A percentile compares a stretch with the other conserved stretches of the same genome.
Evolutionary conservation across 1,284 basidiomycete species (phyloP).

Genomic region (Naganishia sp.): DNA sequence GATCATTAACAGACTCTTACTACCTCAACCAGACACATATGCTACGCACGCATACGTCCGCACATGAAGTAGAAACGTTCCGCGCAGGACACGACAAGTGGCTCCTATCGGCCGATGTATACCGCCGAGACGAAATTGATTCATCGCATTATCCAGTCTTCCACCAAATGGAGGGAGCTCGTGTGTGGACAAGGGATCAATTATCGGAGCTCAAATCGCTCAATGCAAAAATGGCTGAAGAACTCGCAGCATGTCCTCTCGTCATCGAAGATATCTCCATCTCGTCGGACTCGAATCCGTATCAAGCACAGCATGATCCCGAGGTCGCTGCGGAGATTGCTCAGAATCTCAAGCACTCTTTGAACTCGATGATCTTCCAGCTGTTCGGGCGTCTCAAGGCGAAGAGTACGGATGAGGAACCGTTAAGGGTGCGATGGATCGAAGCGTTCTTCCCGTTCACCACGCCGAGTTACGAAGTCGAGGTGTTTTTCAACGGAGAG

Average conservation of each 20-base stretch:
- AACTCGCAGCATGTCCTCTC: conserved; percentile 70
- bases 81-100: conserved; percentile 72
- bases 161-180: conserved; percentile 97
- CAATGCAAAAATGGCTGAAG: conserved; percentile 63
- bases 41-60: conserved; percentile 95
- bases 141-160: conserved; percentile 96
- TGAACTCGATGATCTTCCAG: conserved; percentile 82
- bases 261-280: conserved; percentile 82
- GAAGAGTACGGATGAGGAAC: conserved; percentile 57
- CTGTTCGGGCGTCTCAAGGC: conserved; percentile 66
- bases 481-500: conserved; percentile 92
- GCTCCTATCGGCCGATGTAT: conserved; percentile 97
- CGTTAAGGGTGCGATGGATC: conserved; percentile 91
- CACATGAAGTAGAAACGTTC: conserved; percentile 95
- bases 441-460: conserved; percentile 98
- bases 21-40: conserved; percentile 88
- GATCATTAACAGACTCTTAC: conserved; percentile 87
- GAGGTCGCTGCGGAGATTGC: conserved; percentile 65
- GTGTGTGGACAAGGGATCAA: conserved; percentile 62
- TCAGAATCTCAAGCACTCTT: conserved; percentile 82
- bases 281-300: conserved; percentile 52
- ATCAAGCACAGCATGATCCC: conserved; percentile 32
- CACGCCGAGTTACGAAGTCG: conserved; percentile 94
- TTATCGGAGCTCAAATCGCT: conserved; percentile 56
- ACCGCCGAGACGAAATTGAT: conserved; percentile 97